Conservation (phyloP, 352 stramenopile species). For the Phytophthora hibernalis region DNA sequence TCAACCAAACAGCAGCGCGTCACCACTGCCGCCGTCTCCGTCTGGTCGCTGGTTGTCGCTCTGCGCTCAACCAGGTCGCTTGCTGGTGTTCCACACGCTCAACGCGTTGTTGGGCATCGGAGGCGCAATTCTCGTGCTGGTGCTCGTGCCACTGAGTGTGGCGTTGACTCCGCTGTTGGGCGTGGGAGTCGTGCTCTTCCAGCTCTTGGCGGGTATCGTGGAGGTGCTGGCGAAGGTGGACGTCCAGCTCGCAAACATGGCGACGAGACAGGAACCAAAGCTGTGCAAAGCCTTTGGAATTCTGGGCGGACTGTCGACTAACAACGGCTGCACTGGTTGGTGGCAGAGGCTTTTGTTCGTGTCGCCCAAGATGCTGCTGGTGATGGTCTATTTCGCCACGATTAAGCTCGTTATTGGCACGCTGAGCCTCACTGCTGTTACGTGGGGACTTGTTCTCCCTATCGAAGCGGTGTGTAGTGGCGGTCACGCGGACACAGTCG, state of each 20-base stretch:
- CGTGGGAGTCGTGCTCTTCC: constrained; percentile 34
- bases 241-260: constrained; percentile 38
- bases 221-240: constrained; percentile 26
- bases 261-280: constrained; percentile 12
- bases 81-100: constrained; percentile 36
- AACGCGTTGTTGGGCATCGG: constrained; percentile 36
- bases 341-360: constrained; percentile 28
- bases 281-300: constrained; percentile 31
- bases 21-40: constrained; percentile 2
- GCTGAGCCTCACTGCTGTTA: constrained; percentile 39
- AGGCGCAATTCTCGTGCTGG: constrained; percentile 32
- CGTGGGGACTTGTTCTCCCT: constrained; percentile 37
- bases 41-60: constrained; percentile 1
- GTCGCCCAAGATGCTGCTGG: constrained; percentile 36
- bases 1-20: not conserved
- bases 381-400: constrained; percentile 55
- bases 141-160: constrained; percentile 36
- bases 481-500: constrained; percentile 22
- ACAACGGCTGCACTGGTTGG: constrained; percentile 25
- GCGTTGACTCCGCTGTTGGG: constrained; percentile 37
- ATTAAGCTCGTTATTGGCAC: constrained; percentile 51
- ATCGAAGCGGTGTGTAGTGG: constrained; percentile 40
- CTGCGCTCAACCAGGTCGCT: constrained; percentile 1
- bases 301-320: constrained; percentile 33
- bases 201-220: constrained; percentile 35